Base-by-base conservation (phyloP, 257 asterid species). In the Scutellaria barbata region DNA sequence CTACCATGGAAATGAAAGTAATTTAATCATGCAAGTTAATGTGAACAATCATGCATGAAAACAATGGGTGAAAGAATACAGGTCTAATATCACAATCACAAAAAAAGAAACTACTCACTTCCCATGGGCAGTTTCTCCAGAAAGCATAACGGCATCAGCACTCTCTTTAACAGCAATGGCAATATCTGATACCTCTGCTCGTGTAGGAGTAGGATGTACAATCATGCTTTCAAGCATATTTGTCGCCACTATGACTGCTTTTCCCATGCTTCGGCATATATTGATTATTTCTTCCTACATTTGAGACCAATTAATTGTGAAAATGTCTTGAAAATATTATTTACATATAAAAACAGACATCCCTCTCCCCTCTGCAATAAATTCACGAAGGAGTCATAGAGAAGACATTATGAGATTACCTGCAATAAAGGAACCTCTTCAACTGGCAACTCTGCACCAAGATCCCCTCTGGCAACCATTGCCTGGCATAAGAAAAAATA, bases 201-300 rank as follows among this genome's bases (percentile, higher is more conserved):
- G 86, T 9, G 99, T 94, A 50, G 99, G 99, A 56, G 96, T 91
- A 8, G 99, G 99, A 79, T 94, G 99, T 37, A 87, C 90, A 79
- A 91, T 94, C 99, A 94, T 94, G 88, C 99, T 94, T 79, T 94
- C 99, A 42, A 94, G 92, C 99, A 94, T 94, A 82, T 94, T 91
- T 63, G 99, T 94, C 58, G 99, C 99, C 81, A 94, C 99, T 72
- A 91, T 94, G 54, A 94, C 97, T 47, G 99, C 96, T 84, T 94
- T 94, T 54, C 96, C 96, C 99, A 94, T 94, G 72, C 99, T 94
- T n/a, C 96, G 97, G 62, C 99, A 94, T 39, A 87, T 76, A 72
- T 75, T 87, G 77, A 94, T 90, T 71, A 94, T 94, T 80, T 94
- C 95, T 87, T 94, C 97, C 98, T 94, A 76, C 82, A 83, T 53